phyloP scores from a whole-genome alignment of 176 grass and related monocot species.

The Ensete ventricosum region DNA sequence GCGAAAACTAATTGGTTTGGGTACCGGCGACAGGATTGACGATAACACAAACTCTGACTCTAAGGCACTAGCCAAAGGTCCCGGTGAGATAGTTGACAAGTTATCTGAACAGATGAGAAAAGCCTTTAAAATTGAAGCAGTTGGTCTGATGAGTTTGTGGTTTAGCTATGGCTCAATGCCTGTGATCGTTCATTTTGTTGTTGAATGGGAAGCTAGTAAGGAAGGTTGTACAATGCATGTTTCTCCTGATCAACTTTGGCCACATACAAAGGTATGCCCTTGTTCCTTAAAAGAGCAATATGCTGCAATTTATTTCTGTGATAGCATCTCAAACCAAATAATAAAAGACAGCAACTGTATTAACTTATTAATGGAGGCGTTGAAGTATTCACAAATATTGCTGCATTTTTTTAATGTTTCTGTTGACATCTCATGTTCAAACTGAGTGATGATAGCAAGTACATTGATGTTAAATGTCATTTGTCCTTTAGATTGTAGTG shows the following conservation, averaged over 20 bases:
- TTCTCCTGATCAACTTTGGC: slow-evolving; percentile 98
- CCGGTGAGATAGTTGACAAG: slow-evolving; percentile 49
- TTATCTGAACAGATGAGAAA: slow-evolving; percentile 87
- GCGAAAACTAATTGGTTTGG: slow-evolving; percentile 73
- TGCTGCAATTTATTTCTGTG: background rate
- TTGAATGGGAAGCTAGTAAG: slow-evolving; percentile 86
- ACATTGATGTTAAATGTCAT: too few species aligned
- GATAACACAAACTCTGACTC: slow-evolving; percentile 31
- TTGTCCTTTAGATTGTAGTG: background rate
- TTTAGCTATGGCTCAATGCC: slow-evolving; percentile 90
- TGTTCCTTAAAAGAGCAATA: background rate
- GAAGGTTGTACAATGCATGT: slow-evolving; percentile 94
- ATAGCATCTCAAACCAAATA: background rate
- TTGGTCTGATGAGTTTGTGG: slow-evolving; percentile 95
- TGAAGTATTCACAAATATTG: background rate
- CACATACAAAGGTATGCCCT: slow-evolving; percentile 78
- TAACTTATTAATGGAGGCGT: background rate
- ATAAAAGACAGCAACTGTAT: background rate
- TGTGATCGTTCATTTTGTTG: slow-evolving; percentile 92
- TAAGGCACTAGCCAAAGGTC: slow-evolving; percentile 39
- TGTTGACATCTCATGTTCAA: background rate
- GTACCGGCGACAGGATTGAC: slow-evolving; percentile 52
- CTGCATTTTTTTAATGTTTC: background rate
- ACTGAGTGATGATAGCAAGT: background rate
- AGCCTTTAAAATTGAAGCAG: slow-evolving; percentile 92